Base-by-base conservation (phyloP, 23 red algal genomes). In the Chondrus crispus region DNA sequence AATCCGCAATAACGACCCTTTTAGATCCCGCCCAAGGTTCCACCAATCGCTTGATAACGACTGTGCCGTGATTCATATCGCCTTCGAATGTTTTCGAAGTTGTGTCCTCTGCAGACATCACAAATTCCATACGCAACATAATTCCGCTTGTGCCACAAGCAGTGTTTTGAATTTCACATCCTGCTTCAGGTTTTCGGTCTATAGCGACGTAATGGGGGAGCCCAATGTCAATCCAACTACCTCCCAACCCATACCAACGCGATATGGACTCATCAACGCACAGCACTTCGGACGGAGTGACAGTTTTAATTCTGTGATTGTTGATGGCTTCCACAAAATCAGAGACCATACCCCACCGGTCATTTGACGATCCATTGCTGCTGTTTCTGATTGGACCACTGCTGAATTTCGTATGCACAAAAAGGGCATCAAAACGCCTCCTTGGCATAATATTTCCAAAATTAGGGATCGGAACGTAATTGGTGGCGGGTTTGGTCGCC, bases 141-240 rank as follows among this genome's bases (percentile, higher is more conserved):
- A 85, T 63, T 29, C 43, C 81, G 14, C 47, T 68, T 53, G 22
- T 24, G 49, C 9, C 85, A 37, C 64, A 50, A 19, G 32, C 11
- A 43, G 63, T 46, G 32, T 40, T 29, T 78, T 89, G 53, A 19
- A 47, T 75, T 37, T 89, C 85, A 53, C 68, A 78, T 10, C 68
- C 63, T 22, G 24, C 12, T 78, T 89, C 85, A 6, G 85, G 85
- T 39, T 89, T 89, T 22, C 70, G 10, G 62, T 89, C 85, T 36
- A 89, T 30, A 14, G 85, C 66, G 22, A 46, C 48, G 46, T 89
- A 89, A 24, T 78, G 46, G 18, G 86, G 86, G 24, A 90, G 86
- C 20, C 86, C 86, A 41, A 20, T n/a, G 18, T 86, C 30, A n/a
- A 86, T 86, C 51, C 55, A 86, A 37, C n/a, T 18, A 20, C 55